These are phyloP conservation scores for Vanrija humicola DNA, from an alignment of 1,284 basidiomycete species.

Conservation along the genomic window DNA sequence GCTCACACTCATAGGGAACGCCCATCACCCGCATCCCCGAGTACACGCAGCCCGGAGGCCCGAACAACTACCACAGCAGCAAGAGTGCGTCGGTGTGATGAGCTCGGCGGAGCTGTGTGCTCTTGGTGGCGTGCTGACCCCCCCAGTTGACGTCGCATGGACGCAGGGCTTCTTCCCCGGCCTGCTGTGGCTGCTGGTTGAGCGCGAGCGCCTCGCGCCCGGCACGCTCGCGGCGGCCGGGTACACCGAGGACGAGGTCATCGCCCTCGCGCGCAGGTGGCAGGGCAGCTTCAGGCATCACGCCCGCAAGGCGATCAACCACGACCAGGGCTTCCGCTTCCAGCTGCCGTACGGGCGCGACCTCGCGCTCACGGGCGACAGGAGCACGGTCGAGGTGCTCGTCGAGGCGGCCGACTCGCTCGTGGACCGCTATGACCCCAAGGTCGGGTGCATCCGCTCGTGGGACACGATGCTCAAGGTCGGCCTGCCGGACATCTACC, in stretches of 20 bases:
- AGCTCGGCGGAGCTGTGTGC: too few species aligned
- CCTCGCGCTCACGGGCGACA: constrained; percentile 24
- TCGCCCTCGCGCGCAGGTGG: constrained; percentile 27
- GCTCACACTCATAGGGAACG: constrained; percentile 10
- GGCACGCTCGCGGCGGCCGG: constrained; percentile 10
- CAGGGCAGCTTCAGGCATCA: constrained; percentile 28
- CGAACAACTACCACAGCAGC: constrained; percentile 31
- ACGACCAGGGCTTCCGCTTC: constrained; percentile 44
- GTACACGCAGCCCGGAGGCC: constrained; percentile 32
- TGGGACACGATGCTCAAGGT: constrained; percentile 30
- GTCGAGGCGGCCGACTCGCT: constrained; percentile 37
- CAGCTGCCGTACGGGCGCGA: constrained; percentile 40
- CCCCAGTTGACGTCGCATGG: constrained; percentile 26
- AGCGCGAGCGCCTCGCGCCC: constrained; percentile 25
- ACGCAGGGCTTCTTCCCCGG: constrained; percentile 44
- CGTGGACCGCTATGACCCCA: constrained; percentile 29
- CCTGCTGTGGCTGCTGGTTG: constrained; percentile 34
- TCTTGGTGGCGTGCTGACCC: not conserved
- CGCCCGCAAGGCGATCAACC: constrained; percentile 28
- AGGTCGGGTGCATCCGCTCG: constrained; percentile 36
- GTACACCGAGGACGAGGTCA: constrained; percentile 26
- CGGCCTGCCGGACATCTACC: constrained; percentile 21
- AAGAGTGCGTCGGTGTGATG: constrained; percentile 17
- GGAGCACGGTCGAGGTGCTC: constrained; percentile 28
- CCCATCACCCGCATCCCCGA: constrained; percentile 29